A percentile compares a stretch with the other conserved stretches of the same genome.
These are phyloP conservation scores for Penicillium coprophilum DNA, from an alignment of 495 filamentous ascomycete species.

Conservation along the genomic window DNA sequence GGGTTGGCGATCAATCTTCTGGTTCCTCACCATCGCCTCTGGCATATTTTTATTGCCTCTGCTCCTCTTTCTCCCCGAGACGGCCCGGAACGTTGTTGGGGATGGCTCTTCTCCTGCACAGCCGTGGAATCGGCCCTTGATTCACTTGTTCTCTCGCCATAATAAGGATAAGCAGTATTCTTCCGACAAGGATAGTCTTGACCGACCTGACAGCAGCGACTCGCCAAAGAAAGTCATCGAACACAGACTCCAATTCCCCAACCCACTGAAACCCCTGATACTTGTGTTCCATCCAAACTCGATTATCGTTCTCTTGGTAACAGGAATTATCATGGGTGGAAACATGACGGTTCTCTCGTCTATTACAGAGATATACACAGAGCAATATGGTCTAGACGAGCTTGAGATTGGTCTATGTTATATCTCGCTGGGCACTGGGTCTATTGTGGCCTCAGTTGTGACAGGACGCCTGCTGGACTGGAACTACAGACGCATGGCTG, in stretches of 20 bases:
- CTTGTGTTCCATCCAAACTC: conserved; percentile 54
- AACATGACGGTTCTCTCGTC: conserved; percentile 31
- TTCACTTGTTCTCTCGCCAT: conserved; percentile 17
- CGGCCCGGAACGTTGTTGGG: conserved; percentile 46
- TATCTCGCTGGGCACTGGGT: conserved; percentile 40
- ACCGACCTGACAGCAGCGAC: background rate
- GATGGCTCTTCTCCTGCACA: conserved; percentile 44
- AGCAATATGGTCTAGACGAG: conserved; percentile 26
- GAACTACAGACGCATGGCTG: conserved; percentile 42
- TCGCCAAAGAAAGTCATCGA: conserved; percentile 3
- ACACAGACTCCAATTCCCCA: conserved; percentile 24
- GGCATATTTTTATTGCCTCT: conserved; percentile 38
- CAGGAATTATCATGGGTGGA: conserved; percentile 29
- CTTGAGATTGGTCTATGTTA: conserved; percentile 38
- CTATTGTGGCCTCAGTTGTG: conserved; percentile 25
- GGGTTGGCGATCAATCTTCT: conserved; percentile 72
- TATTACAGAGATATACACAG: conserved; percentile 26
- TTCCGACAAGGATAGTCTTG: conserved; percentile 1
- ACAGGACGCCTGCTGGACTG: conserved; percentile 40
- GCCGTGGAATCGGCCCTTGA: conserved; percentile 37
- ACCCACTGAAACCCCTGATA: conserved; percentile 32
- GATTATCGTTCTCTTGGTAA: conserved; percentile 48
- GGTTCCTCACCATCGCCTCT: conserved; percentile 65
- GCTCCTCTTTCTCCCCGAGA: conserved; percentile 45
- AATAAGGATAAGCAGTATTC: background rate